A percentile compares a stretch with the other conserved stretches of the same genome.
phyloP scores from a whole-genome alignment of 768 basidiomycete species.

The Boletus rubropictus region DNA sequence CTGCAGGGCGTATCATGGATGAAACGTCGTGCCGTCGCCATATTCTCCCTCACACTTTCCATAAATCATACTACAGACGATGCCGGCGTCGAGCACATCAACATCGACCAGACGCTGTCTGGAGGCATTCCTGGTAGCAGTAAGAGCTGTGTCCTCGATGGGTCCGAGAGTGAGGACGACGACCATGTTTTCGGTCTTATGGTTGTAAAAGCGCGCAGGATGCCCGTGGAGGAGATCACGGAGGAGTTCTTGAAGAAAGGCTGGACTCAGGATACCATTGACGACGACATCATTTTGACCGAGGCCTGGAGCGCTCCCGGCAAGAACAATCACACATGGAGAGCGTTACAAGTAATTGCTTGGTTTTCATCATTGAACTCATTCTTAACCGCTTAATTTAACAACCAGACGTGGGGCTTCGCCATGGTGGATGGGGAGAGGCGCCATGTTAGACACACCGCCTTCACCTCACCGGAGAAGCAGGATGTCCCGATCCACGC shows the following conservation, averaged over 20 bases:
- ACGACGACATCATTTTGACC: constrained; percentile 32
- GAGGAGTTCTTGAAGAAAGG: constrained; percentile 38
- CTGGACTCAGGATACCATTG: constrained; percentile 39
- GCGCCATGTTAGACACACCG: constrained; percentile 54
- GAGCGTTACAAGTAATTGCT: constrained; percentile 49
- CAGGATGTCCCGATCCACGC: constrained; percentile 46
- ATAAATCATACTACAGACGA: constrained; percentile 65
- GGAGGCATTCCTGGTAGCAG: constrained; percentile 54
- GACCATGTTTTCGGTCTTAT: constrained; percentile 61
- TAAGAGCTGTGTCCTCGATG: constrained; percentile 53
- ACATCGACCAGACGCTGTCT: constrained; percentile 59
- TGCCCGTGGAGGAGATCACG: constrained; percentile 42
- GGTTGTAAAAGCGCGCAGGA: constrained; percentile 48
- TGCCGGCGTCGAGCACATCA: constrained; percentile 55
- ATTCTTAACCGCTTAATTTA: neutral
- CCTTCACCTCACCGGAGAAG: constrained; percentile 55
- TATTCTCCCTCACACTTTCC: constrained; percentile 52
- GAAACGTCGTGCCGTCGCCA: constrained; percentile 54
- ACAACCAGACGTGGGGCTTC: constrained; percentile 54
- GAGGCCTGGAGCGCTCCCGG: constrained; percentile 52
- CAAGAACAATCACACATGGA: constrained; percentile 58
- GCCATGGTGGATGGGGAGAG: constrained; percentile 53
- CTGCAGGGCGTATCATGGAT: constrained; percentile 74
- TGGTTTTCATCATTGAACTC: constrained; percentile 5
- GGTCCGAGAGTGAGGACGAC: constrained; percentile 46